Base-by-base conservation (phyloP, 2,329 filamentous ascomycete genomes). In the Phoma herbarum region DNA sequence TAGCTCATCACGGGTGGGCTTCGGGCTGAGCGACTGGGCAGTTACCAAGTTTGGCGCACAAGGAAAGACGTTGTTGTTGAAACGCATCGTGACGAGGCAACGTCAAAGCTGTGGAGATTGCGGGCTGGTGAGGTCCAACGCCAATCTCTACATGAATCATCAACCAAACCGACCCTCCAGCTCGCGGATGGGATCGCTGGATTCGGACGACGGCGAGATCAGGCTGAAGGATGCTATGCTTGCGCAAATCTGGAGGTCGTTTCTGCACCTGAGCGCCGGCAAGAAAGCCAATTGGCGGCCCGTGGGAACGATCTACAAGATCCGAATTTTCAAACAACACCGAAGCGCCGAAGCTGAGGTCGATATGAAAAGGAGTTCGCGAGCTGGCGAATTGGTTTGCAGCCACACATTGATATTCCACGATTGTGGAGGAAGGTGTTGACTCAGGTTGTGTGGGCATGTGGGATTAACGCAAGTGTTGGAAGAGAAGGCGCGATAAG, bases 171-270 rank as follows among this genome's bases (percentile, higher is more conserved):
- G 16, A n/a, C 23, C 12, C 2, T 49, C 11, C 25, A 20, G 33
- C 26, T 37, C 4, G 29, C 33, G 8, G 39, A 48, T n/a, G 35
- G 23, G 12, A 47, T 48, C 43, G 33, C 43, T 28, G 14, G 2
- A 16, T 25, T 11, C 20, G 25, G 3, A 23, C n/a, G 10, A 22
- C 37, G 22, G 29, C 37, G 29, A 50, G 39, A 12, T 37, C 14
- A 33, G 11, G 23, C 14, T 39, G 45, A 50, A 59, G 56, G 56
- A 53, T 46, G 31, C 20, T 22, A 59, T 59, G 56, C 56, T 41
- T 53, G 56, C 45, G 56, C 31, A 29, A 52, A 59, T 59, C 56
- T 45, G 49, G 50, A 59, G 54, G 54, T 28, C 33, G 42, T 42
- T 47, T n/a, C n/a, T 47, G 20, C 52, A 44, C 14, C 16, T 50